These are phyloP conservation scores for Misopates orontium DNA, from an alignment of 257 asterid genomes.

Conservation along the genomic window DNA sequence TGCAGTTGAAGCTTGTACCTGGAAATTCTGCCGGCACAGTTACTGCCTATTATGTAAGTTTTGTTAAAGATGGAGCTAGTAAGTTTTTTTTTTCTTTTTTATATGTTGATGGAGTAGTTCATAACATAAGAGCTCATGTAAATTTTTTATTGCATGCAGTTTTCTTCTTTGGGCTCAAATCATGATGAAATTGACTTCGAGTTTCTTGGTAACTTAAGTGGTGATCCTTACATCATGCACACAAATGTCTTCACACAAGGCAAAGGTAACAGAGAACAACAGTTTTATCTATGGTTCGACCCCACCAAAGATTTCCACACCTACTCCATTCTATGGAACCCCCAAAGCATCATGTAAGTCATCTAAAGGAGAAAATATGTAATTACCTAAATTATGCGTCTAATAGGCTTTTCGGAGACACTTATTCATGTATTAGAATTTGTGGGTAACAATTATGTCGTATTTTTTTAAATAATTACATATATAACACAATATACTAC, in stretches of 20 bases:
- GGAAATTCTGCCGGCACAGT: conserved; percentile 59
- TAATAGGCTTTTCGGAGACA: too few relatives aligned
- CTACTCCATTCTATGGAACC: conserved; percentile 62
- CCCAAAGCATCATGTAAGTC: conserved; percentile 55
- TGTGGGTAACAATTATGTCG: background rate
- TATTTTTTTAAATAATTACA: too few relatives aligned
- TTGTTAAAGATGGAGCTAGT: too few relatives aligned
- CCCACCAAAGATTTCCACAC: conserved; percentile 60
- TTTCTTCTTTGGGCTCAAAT: conserved; percentile 45
- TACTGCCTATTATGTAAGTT: conserved; percentile 45
- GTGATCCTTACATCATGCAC: conserved; percentile 56
- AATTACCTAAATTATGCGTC: too few relatives aligned
- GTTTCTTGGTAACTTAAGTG: conserved; percentile 56
- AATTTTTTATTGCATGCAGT: conserved; percentile 30
- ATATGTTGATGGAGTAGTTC: too few relatives aligned
- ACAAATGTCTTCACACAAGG: conserved; percentile 56
- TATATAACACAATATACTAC: too few relatives aligned
- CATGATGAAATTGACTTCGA: conserved; percentile 66
- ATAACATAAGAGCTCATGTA: background rate
- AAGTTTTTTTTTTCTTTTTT: too few relatives aligned
- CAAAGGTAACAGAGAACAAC: conserved; percentile 49
- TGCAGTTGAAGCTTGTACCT: conserved; percentile 51
- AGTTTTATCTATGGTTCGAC: conserved; percentile 59
- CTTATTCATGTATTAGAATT: background rate
- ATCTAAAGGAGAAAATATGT: too few relatives aligned